These are phyloP conservation scores for Vitis rupestris DNA, from an alignment of 164 flowering plant species.

Conservation along the genomic window DNA sequence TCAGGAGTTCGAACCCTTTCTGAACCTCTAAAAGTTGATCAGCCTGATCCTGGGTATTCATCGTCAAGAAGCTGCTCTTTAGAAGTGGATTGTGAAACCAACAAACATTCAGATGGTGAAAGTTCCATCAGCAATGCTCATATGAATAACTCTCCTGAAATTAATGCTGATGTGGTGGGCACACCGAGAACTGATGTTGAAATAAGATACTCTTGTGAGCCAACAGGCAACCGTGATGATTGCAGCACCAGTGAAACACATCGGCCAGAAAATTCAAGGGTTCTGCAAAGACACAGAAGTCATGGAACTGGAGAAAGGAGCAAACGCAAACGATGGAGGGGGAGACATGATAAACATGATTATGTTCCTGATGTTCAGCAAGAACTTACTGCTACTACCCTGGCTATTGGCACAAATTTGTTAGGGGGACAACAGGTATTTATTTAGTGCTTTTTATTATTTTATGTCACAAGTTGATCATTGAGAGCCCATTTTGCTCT, in stretches of 20 bases:
- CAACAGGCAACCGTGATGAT: constrained; percentile 44
- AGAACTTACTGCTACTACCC: constrained; percentile 20
- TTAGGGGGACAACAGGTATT: constrained; percentile 37
- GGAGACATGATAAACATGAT: constrained; percentile 56
- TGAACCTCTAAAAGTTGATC: constrained; percentile 22
- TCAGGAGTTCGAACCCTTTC: constrained; percentile 29
- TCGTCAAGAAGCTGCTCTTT: constrained; percentile 39
- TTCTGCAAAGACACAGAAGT: constrained; percentile 47
- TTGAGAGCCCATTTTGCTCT: constrained; percentile 6
- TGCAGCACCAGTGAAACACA: constrained; percentile 82
- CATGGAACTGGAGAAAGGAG: constrained; percentile 56
- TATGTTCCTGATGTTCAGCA: constrained; percentile 28
- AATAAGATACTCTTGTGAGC: constrained; percentile 51
- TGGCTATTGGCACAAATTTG: constrained; percentile 5
- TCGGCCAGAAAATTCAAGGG: constrained; percentile 32
- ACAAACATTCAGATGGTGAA: constrained; percentile 54
- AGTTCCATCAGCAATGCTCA: constrained; percentile 33
- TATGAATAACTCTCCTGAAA: constrained; percentile 35
- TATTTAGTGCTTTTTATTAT: neutral
- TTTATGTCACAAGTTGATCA: constrained; percentile 4
- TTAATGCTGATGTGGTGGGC: constrained; percentile 33
- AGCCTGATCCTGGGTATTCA: constrained; percentile 33
- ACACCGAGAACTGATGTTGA: constrained; percentile 46
- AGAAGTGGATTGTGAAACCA: constrained; percentile 36
- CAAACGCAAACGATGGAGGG: constrained; percentile 92